phyloP scores from a whole-genome alignment of 768 basidiomycete genomes.

The Russula griseocarnosa region DNA sequence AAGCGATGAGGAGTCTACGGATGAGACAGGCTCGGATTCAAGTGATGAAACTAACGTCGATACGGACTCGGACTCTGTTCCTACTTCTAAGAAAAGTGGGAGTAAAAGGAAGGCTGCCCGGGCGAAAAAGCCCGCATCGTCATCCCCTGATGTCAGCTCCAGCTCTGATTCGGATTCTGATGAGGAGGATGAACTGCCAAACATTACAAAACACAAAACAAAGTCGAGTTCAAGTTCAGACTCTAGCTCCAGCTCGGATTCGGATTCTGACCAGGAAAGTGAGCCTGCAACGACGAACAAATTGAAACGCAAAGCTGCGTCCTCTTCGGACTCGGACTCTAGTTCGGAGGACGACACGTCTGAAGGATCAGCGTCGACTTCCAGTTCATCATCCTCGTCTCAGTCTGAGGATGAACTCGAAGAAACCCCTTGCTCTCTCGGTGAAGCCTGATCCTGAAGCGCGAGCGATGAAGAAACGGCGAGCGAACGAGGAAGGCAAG shows the following conservation, averaged over 20 bases:
- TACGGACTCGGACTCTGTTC: neutral
- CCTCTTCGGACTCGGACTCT: constrained; percentile 21
- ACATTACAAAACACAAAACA: constrained; percentile 9
- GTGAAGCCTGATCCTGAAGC: neutral
- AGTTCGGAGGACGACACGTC: constrained; percentile 28
- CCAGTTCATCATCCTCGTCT: constrained; percentile 27
- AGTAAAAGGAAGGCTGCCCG: neutral
- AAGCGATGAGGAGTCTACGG: constrained; percentile 24
- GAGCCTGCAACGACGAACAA: constrained; percentile 25
- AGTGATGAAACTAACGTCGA: constrained; percentile 12
- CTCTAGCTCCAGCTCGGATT: constrained; percentile 29
- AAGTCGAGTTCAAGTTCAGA: constrained; percentile 30
- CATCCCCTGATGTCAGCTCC: constrained; percentile 20
- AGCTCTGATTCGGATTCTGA: constrained; percentile 10
- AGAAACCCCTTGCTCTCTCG: constrained; percentile 1
- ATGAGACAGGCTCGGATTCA: constrained; percentile 27
- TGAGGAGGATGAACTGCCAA: constrained; percentile 8
- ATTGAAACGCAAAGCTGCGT: neutral
- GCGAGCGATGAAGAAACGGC: constrained; percentile 23
- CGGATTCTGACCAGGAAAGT: constrained; percentile 18
- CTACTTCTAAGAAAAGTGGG: neutral
- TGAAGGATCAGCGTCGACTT: constrained; percentile 9
- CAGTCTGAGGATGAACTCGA: constrained; percentile 20
- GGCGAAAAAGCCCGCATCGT: constrained; percentile 8
- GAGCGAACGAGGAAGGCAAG: constrained; percentile 18